Evolutionary conservation across 371 early-diverging fungal genomes (phyloP).

Genomic region (Homolaphlyctis polyrhiza): DNA sequence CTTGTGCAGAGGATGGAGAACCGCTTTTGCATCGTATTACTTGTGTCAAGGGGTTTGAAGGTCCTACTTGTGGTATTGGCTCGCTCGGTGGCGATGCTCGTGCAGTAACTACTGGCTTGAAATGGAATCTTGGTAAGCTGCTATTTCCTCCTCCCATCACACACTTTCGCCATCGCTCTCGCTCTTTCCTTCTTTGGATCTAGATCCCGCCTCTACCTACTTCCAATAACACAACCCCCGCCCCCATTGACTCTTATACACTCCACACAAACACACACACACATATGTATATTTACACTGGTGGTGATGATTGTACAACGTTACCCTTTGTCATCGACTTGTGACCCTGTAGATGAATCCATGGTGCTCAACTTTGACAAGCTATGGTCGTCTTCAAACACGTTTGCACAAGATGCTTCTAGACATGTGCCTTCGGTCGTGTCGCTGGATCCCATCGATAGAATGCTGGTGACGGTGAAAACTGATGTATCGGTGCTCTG

Average conservation of each 20-base stretch:
- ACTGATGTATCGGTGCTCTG: slow-evolving; percentile 69
- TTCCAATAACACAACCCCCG: too few relatives aligned
- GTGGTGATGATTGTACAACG: too few relatives aligned
- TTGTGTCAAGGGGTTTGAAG: slow-evolving; percentile 61
- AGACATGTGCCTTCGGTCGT: background rate
- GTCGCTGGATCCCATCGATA: too few relatives aligned
- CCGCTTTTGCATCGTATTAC: slow-evolving; percentile 49
- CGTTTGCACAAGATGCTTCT: slow-evolving; percentile 37
- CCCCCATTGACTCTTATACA: too few relatives aligned
- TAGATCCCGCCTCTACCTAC: background rate
- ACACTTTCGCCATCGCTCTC: too few relatives aligned
- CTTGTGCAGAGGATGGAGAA: slow-evolving; percentile 4
- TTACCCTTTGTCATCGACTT: too few relatives aligned
- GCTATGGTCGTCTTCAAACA: slow-evolving; percentile 75
- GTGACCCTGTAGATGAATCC: slow-evolving; percentile 33
- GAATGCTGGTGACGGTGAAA: slow-evolving; percentile 41
- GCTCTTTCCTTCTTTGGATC: too few relatives aligned
- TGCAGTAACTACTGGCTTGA: slow-evolving; percentile 68
- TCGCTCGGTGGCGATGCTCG: slow-evolving; percentile 66
- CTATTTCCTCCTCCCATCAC: too few relatives aligned
- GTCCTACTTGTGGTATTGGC: slow-evolving; percentile 84
- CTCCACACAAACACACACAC: too few relatives aligned
- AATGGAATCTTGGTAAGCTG: slow-evolving; percentile 81
- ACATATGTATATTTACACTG: too few relatives aligned
- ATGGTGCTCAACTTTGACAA: slow-evolving; percentile 58